Base-by-base conservation (phyloP, 139 green algal genomes). In the Helicosporidium sp. region DNA sequence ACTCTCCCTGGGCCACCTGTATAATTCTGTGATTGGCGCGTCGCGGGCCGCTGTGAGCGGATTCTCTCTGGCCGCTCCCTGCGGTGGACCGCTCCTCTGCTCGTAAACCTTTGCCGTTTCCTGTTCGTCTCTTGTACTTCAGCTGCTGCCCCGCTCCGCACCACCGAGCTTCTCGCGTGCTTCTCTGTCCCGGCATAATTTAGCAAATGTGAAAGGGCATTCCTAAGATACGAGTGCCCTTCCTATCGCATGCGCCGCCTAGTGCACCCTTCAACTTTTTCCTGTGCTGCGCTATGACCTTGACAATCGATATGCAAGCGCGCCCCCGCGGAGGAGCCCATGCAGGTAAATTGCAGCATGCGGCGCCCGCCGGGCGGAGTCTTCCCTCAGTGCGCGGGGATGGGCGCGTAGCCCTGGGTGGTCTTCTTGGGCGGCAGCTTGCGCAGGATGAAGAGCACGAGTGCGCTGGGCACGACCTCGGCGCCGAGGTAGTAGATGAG, bases 391-490 rank as follows among this genome's bases (percentile, higher is more conserved):
- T 57, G 43, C 23, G 41, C 33, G 20, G 66, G 66, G 39, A 78
- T 69, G 8, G 52, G 46, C 49, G 74, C 54, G 60, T 79, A 79
- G 15, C 68, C 70, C 46, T 76, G 58, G 29, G 51, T 24, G 23
- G 37, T 48, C 8, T 68, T 57, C 60, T 68, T 74, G 18, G 82
- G 82, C 20, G 82, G 82, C 52, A 93, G 69, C 60, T 92, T 93
- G 41, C 83, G 69, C 46, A 93, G 72, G 50, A 92, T 91, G 72
- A 72, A 90, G 5, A 93, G 70, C 24, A 93, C 83, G 35, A 86
- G 66, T 0, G 69, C 73, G 0, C 75, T 78, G 18, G 87, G 85
- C 10, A 85, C 51, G 26, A 93, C 63, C 66, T 93, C 83, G 24
- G 65, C 69, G 18, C 77, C 46, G 17, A 23, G 35, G 71, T 94